Evolutionary conservation across 306 rosid species (phyloP).

Genomic region (Gynostemma pentaphyllum): DNA sequence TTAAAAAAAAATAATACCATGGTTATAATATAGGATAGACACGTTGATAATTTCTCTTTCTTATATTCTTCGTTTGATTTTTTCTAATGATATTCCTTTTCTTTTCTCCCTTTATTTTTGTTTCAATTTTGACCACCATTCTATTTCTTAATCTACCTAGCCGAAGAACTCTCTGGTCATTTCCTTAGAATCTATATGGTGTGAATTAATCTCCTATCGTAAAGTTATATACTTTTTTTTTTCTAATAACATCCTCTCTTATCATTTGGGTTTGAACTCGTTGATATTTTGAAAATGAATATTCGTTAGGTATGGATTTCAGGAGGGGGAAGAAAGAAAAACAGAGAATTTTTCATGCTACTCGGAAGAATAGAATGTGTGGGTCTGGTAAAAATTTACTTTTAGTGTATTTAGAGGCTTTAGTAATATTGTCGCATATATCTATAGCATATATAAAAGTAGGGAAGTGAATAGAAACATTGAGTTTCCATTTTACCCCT

Average conservation of each 20-base stretch:
- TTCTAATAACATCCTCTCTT: not conserved
- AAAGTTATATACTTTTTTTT: not conserved
- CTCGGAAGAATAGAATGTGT: no score
- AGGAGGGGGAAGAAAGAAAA: not conserved
- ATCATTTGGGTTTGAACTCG: not conserved
- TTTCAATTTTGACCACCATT: not conserved
- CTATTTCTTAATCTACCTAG: not conserved
- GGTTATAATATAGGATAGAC: no score
- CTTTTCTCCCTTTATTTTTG: not conserved
- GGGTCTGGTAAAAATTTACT: no score
- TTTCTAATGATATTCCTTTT: not conserved
- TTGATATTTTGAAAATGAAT: not conserved
- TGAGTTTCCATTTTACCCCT: no score
- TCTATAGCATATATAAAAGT: no score
- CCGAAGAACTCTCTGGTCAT: not conserved
- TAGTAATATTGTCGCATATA: no score
- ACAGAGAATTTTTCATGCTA: not conserved
- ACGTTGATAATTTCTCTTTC: no score
- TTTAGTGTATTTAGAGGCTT: no score
- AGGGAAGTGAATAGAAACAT: no score
- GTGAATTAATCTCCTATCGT: not conserved
- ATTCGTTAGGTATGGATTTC: not conserved
- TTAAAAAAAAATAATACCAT: no score
- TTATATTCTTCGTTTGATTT: not conserved
- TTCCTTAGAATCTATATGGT: not conserved